These are phyloP conservation scores for Psidium guajava DNA, from an alignment of 345 rosid genomes.

Conservation along the genomic window DNA sequence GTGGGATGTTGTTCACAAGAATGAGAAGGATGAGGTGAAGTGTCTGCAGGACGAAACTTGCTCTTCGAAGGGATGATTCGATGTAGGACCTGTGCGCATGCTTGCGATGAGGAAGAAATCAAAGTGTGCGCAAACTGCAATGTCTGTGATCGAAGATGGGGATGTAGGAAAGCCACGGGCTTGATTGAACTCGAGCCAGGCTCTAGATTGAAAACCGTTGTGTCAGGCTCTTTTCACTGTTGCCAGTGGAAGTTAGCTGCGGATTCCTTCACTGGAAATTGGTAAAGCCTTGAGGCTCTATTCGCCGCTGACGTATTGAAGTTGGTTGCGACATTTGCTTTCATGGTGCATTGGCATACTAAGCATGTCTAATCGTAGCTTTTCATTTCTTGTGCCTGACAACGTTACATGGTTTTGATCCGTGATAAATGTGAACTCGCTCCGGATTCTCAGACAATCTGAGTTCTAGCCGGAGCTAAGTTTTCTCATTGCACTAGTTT, in stretches of 20 bases:
- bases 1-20: constrained; percentile 18
- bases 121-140: not conserved
- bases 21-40: not conserved
- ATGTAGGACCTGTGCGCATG: not conserved
- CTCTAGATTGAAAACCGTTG: not conserved
- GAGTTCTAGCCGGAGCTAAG: not conserved
- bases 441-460: not conserved
- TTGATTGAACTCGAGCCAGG: not conserved
- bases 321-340: not conserved
- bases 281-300: not conserved
- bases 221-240: not conserved
- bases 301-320: not conserved
- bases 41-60: not conserved
- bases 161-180: not conserved
- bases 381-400: not conserved
- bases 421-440: not conserved
- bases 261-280: not conserved
- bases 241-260: not conserved
- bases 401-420: not conserved
- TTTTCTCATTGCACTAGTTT: not conserved
- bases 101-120: constrained; percentile 12
- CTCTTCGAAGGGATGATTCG: not conserved
- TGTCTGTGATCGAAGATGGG: not conserved
- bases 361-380: not conserved
- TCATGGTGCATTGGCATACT: not conserved